Evolutionary conservation across 306 rosid species (phyloP).

Genomic region (Rosa multiflora): DNA sequence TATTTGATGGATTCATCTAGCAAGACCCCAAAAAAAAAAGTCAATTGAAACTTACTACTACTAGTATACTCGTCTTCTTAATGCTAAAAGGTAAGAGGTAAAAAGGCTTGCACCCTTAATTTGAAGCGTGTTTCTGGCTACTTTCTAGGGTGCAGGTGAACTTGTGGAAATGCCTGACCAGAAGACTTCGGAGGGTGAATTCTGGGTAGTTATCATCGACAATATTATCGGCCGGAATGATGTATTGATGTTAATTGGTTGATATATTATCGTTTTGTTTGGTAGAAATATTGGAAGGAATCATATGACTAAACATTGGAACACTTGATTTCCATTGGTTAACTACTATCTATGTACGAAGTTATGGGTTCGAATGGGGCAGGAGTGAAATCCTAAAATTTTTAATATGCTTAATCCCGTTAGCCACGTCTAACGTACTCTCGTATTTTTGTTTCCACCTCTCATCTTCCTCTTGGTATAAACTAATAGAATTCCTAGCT

Average conservation of each 20-base stretch:
- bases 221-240: background rate
- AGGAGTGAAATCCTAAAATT: too few relatives aligned
- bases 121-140: background rate
- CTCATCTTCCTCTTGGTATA: too few relatives aligned
- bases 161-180: background rate
- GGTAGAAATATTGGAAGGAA: background rate
- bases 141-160: background rate
- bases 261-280: background rate
- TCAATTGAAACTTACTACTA: too few relatives aligned
- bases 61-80: too few relatives aligned
- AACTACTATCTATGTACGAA: too few relatives aligned
- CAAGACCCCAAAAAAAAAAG: too few relatives aligned
- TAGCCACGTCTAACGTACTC: background rate
- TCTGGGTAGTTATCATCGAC: background rate
- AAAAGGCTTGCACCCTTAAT: too few relatives aligned
- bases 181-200: background rate
- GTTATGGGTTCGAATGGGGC: too few relatives aligned
- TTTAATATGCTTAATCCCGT: background rate
- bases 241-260: background rate
- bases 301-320: background rate
- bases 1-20: too few relatives aligned
- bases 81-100: too few relatives aligned
- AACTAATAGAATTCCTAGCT: background rate
- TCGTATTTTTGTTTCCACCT: background rate
- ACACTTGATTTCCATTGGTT: too few relatives aligned